These are phyloP conservation scores for Dentiscutata heterogama DNA, from an alignment of 371 early-diverging fungal genomes.

Conservation along the genomic window DNA sequence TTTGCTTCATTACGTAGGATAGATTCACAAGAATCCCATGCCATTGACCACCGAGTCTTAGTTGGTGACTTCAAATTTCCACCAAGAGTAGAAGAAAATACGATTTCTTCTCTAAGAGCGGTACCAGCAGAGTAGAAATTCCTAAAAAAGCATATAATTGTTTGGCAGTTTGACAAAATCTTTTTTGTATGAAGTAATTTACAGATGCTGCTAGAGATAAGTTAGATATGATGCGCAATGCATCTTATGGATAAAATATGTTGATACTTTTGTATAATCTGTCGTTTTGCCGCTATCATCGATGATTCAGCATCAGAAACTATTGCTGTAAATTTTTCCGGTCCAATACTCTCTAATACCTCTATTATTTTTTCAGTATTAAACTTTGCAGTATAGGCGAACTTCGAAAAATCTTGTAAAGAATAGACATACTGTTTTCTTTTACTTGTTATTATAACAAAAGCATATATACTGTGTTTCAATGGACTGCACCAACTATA, in stretches of 20 bases:
- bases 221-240: slow-evolving; percentile 2
- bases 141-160: slow-evolving; percentile 17
- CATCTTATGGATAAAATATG: slow-evolving; percentile 6
- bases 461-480: slow-evolving; percentile 1
- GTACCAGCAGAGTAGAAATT: not conserved
- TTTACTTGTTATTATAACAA: not conserved
- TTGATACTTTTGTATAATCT: not conserved
- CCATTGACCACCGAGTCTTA: not conserved
- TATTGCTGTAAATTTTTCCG: slow-evolving; percentile 12
- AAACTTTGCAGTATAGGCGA: not conserved
- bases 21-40: slow-evolving; percentile 33
- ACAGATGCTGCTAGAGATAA: not conserved
- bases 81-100: not conserved
- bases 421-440: slow-evolving; percentile 9
- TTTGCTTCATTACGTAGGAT: not conserved
- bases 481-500: slow-evolving; percentile 1
- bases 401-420: not conserved
- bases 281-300: not conserved
- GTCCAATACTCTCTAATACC: not conserved
- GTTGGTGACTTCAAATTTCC: slow-evolving; percentile 5
- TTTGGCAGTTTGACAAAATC: not conserved
- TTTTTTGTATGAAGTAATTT: not conserved
- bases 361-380: slow-evolving; percentile 2
- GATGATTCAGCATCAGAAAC: not conserved
- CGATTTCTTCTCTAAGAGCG: not conserved